A percentile compares a stretch with the other conserved stretches of the same genome.
These are phyloP conservation scores for Tetrastigma voinierianum DNA, from an alignment of 164 flowering plant genomes.

Conservation along the genomic window DNA sequence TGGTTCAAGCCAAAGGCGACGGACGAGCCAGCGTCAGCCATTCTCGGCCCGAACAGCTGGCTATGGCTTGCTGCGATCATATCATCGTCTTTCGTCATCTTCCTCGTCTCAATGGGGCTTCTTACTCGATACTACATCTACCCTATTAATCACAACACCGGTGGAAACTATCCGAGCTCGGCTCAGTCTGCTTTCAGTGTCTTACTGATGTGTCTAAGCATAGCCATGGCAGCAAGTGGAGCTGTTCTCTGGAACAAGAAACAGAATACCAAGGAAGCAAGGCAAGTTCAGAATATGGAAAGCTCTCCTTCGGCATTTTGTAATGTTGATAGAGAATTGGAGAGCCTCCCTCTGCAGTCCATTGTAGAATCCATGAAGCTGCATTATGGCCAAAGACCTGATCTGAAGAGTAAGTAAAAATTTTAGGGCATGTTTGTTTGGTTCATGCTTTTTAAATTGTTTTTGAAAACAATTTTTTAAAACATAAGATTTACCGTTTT, in stretches of 20 bases:
- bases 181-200: constrained; percentile 29
- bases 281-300: constrained; percentile 36
- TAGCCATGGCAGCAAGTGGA: constrained; percentile 38
- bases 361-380: constrained; percentile 24
- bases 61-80: constrained; percentile 69
- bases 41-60: constrained; percentile 67
- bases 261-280: constrained; percentile 26
- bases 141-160: constrained; percentile 57
- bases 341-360: constrained; percentile 43
- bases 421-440: too few relatives aligned
- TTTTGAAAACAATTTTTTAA: too few relatives aligned
- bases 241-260: constrained; percentile 68
- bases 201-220: constrained; percentile 39
- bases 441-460: too few relatives aligned
- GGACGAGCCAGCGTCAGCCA: constrained; percentile 48
- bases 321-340: constrained; percentile 32
- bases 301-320: constrained; percentile 13
- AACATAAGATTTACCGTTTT: too few relatives aligned
- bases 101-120: constrained; percentile 49
- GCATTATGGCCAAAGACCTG: constrained; percentile 42
- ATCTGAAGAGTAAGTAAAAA: constrained; percentile 43
- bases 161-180: too few relatives aligned
- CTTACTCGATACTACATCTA: constrained; percentile 50
- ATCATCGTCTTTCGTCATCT: constrained; percentile 57
- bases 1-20: constrained; percentile 53